Evolutionary conservation across 768 basidiomycete species (phyloP).

Genomic region (Lyophyllum semitale): DNA sequence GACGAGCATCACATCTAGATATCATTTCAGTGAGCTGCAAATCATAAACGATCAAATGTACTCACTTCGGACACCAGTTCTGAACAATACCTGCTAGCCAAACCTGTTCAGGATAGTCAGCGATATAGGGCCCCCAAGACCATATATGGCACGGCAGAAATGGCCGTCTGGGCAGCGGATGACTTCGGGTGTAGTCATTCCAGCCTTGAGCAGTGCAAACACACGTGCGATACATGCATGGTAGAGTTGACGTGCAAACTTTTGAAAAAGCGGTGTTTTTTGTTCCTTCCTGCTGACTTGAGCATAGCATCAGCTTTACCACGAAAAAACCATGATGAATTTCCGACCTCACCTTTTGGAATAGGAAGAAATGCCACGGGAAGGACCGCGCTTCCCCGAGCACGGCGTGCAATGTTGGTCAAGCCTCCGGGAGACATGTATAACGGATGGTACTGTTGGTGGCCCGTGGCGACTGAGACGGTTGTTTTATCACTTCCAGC

Average conservation of each 20-base stretch:
- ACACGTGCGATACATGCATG: conserved; percentile 27
- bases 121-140: conserved; percentile 35
- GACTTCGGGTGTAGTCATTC: conserved; percentile 31
- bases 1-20: conserved; percentile 18
- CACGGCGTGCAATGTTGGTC: conserved; percentile 26
- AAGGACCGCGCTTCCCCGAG: conserved; percentile 26
- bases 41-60: neutral
- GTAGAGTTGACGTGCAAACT: conserved; percentile 30
- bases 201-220: conserved; percentile 20
- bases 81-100: conserved; percentile 31
- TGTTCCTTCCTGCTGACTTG: conserved; percentile 2
- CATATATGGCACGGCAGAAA: conserved; percentile 26
- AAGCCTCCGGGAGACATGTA: conserved; percentile 32
- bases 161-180: conserved; percentile 30
- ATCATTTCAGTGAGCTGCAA: conserved; percentile 11
- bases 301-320: neutral
- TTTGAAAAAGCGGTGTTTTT: conserved; percentile 19
- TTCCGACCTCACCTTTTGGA: conserved; percentile 34
- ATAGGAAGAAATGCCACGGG: conserved; percentile 34
- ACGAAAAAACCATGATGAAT: conserved; percentile 11
- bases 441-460: conserved; percentile 33
- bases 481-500: conserved; percentile 36
- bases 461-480: conserved; percentile 30
- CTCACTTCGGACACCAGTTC: conserved; percentile 32
- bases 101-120: conserved; percentile 39